These are phyloP conservation scores for Rhodotorula mucilaginosa DNA, from an alignment of 1,284 basidiomycete species.

Conservation along the genomic window DNA sequence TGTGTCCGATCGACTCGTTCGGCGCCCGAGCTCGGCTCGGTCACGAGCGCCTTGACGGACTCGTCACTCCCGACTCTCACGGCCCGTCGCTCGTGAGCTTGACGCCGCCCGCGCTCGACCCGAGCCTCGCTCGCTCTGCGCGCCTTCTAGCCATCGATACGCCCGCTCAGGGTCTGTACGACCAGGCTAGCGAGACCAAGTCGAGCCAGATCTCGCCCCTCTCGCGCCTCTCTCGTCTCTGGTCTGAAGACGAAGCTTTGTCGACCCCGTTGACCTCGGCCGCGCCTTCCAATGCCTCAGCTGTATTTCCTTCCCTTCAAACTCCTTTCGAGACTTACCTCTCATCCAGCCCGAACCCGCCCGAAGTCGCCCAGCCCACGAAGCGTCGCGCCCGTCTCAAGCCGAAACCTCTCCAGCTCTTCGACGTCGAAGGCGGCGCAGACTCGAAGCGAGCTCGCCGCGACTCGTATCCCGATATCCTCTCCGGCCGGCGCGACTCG, in stretches of 20 bases:
- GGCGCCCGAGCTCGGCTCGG: background rate
- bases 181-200: background rate
- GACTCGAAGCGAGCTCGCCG: background rate
- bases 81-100: too few species aligned
- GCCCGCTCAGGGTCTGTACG: too few species aligned
- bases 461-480: background rate
- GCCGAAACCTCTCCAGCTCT: background rate
- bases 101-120: background rate
- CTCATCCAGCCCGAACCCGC: too few species aligned
- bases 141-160: too few species aligned
- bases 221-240: background rate
- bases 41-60: background rate
- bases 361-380: too few species aligned
- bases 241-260: background rate
- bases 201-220: background rate
- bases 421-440: too few species aligned
- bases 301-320: background rate
- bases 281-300: background rate
- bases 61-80: background rate
- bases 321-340: too few species aligned
- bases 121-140: too few species aligned
- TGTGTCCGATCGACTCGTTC: too few species aligned
- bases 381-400: background rate
- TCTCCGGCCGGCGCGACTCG: conserved; percentile 14
- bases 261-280: background rate